Evolutionary conservation across 129 eudicot genomes (phyloP).

Genomic region (Tanacetum coccineum): DNA sequence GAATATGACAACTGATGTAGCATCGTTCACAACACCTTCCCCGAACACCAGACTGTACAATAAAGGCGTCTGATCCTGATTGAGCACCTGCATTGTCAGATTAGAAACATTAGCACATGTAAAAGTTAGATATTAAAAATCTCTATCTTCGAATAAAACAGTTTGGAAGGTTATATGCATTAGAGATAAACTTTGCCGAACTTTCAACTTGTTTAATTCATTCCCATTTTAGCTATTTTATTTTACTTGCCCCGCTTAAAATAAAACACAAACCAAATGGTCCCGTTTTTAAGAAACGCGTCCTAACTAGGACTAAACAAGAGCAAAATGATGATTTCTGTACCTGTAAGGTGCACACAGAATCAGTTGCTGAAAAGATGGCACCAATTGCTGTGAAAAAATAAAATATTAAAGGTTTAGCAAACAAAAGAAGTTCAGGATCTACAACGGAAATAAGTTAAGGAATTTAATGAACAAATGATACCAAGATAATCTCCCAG

Average conservation of each 20-base stretch:
- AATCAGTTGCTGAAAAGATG: slow-evolving; percentile 97
- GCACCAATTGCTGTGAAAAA: slow-evolving; percentile 83
- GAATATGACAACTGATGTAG: slow-evolving; percentile 87
- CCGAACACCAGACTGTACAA: slow-evolving; percentile 84
- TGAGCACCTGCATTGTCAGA: slow-evolving; percentile 50
- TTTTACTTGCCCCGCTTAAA: neutral
- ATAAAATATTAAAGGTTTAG: slow-evolving; percentile 5
- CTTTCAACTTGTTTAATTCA: neutral
- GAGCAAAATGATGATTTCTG: neutral
- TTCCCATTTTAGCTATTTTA: neutral
- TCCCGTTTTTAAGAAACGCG: neutral
- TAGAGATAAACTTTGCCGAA: neutral
- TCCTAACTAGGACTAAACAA: neutral
- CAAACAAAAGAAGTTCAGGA: slow-evolving; percentile 9
- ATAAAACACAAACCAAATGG: neutral
- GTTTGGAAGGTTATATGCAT: neutral
- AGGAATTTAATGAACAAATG: neutral
- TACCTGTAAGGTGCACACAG: slow-evolving; percentile 98
- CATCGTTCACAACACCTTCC: slow-evolving; percentile 92
- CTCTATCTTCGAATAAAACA: neutral
- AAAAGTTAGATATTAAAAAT: neutral
- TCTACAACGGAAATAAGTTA: neutral
- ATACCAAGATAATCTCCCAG: slow-evolving; percentile 76
- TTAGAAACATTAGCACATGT: slow-evolving; percentile 20
- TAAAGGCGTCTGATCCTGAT: slow-evolving; percentile 76